phyloP scores from a whole-genome alignment of 331 rosid species.

The Quercus phellos region DNA sequence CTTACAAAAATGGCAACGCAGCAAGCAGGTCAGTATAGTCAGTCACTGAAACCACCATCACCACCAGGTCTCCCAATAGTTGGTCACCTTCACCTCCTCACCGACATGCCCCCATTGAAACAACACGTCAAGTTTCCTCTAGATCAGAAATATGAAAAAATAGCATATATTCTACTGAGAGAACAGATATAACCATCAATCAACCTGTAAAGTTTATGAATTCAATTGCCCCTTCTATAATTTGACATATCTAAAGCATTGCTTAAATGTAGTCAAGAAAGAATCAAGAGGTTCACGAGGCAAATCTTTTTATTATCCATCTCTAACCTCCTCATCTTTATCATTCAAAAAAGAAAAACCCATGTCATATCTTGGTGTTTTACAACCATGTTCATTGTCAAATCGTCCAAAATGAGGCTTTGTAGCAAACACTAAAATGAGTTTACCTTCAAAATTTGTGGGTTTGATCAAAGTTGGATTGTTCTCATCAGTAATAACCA shows the following conservation, averaged over 20 bases:
- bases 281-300: too few relatives aligned
- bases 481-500: constrained; percentile 52
- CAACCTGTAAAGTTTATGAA: too few relatives aligned
- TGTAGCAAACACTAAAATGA: neutral
- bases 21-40: neutral
- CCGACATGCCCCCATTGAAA: constrained; percentile 10
- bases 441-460: constrained; percentile 43
- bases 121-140: too few relatives aligned
- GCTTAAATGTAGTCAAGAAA: too few relatives aligned
- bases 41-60: constrained; percentile 24
- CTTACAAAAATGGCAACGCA: neutral
- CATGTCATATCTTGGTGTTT: neutral
- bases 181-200: too few relatives aligned
- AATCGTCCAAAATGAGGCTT: neutral
- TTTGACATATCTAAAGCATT: too few relatives aligned
- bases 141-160: too few relatives aligned
- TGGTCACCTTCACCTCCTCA: constrained; percentile 38
- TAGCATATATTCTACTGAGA: too few relatives aligned
- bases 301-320: constrained; percentile 31
- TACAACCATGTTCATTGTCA: neutral
- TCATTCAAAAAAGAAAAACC: neutral
- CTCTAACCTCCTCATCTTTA: constrained; percentile 31
- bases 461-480: constrained; percentile 38
- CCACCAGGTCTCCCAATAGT: constrained; percentile 27
- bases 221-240: too few relatives aligned